Evolutionary conservation across 352 stramenopile genomes (phyloP), one percentile per base, ranked within the genome.

Genomic region (Phytophthora nicotianae): DNA sequence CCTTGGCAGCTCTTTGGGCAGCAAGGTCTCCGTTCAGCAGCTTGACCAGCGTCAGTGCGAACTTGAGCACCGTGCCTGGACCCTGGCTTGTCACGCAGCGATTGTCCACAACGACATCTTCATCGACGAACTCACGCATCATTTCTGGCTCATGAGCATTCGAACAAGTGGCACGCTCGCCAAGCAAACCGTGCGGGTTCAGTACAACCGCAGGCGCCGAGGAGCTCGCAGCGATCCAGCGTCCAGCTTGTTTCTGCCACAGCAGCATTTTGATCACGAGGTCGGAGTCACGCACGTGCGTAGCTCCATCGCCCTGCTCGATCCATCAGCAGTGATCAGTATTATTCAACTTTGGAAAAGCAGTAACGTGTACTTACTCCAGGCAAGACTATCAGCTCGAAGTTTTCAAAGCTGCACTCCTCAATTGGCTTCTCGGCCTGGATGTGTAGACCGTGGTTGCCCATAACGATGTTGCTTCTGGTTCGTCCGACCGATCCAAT

Each of bases 321-420:
- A 23, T 26, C 4, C 17, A 35, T 45, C 19, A 58, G 4, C 3
- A 20, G 9, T 43, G 16, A 35, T 43, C 9, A 54, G n/a, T 20
- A 13, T 1, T 21, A 46, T 23, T 6, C 3, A 54, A 41, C 35
- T 26, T 20, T 17, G 27, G 40, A 19, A 46, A 19, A 46, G 16
- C 40, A 52, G 16, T 26, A 40, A 37, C 16, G 4, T 41, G 46
- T 38, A 65, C 68, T 19, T 64, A 91, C 84, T 40, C 84, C 84
- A 26, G 85, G 85, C 14, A 94, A 45, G 26, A 89, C 83, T 19
- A 94, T 87, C 21, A 94, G 52, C 23, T 91, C 83, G 58, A 78
- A 92, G 32, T 45, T 73, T 29, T 77, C 70, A 50, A 83, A 83
- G 56, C 80, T 80, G 62, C 78, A 86, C 49, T 90, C 79, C 49